phyloP scores from a whole-genome alignment of 257 asterid species.

The Solanum paucissectum region DNA sequence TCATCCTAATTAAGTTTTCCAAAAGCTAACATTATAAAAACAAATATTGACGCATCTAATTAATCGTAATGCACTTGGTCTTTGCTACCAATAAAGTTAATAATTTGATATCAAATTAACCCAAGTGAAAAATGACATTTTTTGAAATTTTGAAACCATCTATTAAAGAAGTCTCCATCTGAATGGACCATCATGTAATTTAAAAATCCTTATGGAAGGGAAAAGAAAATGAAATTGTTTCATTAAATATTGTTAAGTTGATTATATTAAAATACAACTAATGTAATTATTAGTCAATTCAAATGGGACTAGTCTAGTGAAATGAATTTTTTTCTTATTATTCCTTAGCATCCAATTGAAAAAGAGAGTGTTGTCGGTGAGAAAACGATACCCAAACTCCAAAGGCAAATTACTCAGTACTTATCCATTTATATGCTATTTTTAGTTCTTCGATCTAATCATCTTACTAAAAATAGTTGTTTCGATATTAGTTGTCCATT shows the following conservation, averaged over 20 bases:
- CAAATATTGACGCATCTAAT: neutral
- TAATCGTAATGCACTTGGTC: neutral
- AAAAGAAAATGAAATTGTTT: neutral
- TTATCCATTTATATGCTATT: neutral
- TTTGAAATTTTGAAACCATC: neutral
- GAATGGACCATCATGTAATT: neutral
- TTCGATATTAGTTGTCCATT: rapidly evolving
- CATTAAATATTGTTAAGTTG: neutral
- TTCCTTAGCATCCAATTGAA: neutral
- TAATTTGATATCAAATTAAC: neutral
- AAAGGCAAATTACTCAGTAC: neutral
- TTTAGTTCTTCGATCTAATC: no score
- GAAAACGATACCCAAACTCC: neutral
- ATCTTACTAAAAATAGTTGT: no score
- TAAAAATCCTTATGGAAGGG: neutral
- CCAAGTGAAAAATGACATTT: neutral
- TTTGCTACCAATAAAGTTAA: neutral
- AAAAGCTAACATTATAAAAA: neutral
- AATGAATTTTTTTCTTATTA: neutral
- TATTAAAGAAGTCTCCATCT: neutral
- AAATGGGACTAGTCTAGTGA: neutral
- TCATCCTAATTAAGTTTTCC: neutral
- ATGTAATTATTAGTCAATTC: neutral
- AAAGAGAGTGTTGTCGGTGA: neutral
- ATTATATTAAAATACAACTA: neutral